Base-by-base conservation (phyloP, 768 basidiomycete genomes). In the Rhodosporidiobolus odoratus region DNA sequence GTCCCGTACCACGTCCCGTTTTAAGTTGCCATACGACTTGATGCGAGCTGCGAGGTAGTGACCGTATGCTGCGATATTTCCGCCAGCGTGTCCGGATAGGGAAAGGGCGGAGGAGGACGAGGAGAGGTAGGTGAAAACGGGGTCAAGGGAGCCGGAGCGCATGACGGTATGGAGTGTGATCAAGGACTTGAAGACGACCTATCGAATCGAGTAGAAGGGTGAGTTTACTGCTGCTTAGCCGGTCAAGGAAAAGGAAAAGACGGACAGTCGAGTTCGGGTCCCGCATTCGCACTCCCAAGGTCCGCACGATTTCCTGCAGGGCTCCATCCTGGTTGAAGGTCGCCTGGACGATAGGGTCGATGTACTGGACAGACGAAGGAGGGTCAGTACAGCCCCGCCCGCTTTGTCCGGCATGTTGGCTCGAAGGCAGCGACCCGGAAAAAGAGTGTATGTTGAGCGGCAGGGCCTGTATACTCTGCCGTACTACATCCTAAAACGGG, bases 171-270 rank as follows among this genome's bases (percentile, higher is more conserved):
- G 96, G 12, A 98, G 83, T 6, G 95, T 91, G 76, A 99, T 88
- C 75, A 98, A 83, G 0, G 93, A 92, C 78, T 99, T 99, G 86
- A 98, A 97, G n/a, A 91, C 93, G 74, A 98, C 85, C 93, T 96
- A 76, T 2, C 27, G 6, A n/a, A n/a, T n/a, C 34, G 1, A 12
- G 52, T 0, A 45, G 50, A 30, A 68, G 37, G 25, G 21, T 58
- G 34, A 58, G 37, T 19, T n/a, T n/a, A 58, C 40, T 16, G 17
- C 10, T 9, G 23, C 19, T 27, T 3, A 6, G 12, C 13, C 45
- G 38, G 10, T 19, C 12, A 32, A 34, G 21, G n/a, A n/a, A 54
- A 34, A n/a, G 19, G 56, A 68, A 32, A 6, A 23, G 3, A 73
- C 89, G 78, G 77, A 95, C 92, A 58, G 94, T 86, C 23, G 87